These are phyloP conservation scores for Vitis vinifera DNA, from an alignment of 164 flowering plant species.

Conservation along the genomic window ASM3070453v1 NC_081818.1:29857501-29858000, in stretches of 20 bases:
- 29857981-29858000: conserved; percentile 76
- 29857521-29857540: conserved; percentile 62
- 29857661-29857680: not conserved
- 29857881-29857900: conserved; percentile 65
- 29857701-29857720: too few species aligned
- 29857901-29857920: conserved; percentile 48
- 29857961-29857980: conserved; percentile 71
- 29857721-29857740: conserved; percentile 38
- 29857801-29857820: conserved; percentile 62
- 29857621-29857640: conserved; percentile 56
- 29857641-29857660: not conserved
- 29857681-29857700: not conserved
- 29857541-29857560: conserved; percentile 76
- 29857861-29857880: conserved; percentile 65
- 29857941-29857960: conserved; percentile 75
- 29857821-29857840: conserved; percentile 87
- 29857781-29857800: conserved; percentile 61
- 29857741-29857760: conserved; percentile 60
- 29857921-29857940: conserved; percentile 73
- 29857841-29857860: conserved; percentile 84
- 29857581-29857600: conserved; percentile 77
- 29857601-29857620: conserved; percentile 65
- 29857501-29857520: conserved; percentile 65
- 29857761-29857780: conserved; percentile 81
- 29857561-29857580: conserved; percentile 70